Evolutionary conservation across 2,329 filamentous ascomycete species (phyloP).

Genomic region (Hortaea sp.): DNA sequence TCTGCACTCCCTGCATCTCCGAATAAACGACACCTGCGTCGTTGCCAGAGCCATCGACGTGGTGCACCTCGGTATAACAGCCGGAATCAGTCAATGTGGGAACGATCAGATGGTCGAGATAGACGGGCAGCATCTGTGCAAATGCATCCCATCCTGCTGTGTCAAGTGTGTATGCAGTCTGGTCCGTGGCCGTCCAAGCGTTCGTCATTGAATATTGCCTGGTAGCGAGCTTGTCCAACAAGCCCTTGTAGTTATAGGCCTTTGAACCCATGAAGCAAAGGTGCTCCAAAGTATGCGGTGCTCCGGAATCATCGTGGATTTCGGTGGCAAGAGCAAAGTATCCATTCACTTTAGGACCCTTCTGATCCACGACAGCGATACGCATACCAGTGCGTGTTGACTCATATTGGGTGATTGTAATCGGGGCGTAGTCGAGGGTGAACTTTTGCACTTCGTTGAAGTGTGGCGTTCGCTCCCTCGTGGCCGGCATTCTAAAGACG

Average conservation of each 20-base stretch:
- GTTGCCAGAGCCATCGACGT: slow-evolving; percentile 84
- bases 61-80: slow-evolving; percentile 92
- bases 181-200: slow-evolving; percentile 92
- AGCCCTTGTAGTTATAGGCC: slow-evolving; percentile 86
- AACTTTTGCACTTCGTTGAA: slow-evolving; percentile 84
- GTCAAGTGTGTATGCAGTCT: slow-evolving; percentile 91
- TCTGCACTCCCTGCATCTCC: slow-evolving; percentile 95
- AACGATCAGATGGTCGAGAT: slow-evolving; percentile 85
- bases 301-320: slow-evolving; percentile 93
- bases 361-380: slow-evolving; percentile 79
- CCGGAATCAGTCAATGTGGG: slow-evolving; percentile 87
- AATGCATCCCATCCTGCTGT: slow-evolving; percentile 97
- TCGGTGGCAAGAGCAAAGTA: slow-evolving; percentile 95
- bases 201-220: slow-evolving; percentile 91
- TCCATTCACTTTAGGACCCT: slow-evolving; percentile 89
- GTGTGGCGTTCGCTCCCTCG: slow-evolving; percentile 37
- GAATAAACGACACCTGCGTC: slow-evolving; percentile 88
- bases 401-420: slow-evolving; percentile 87
- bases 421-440: slow-evolving; percentile 79
- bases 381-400: slow-evolving; percentile 91
- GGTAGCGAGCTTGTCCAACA: slow-evolving; percentile 87
- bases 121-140: slow-evolving; percentile 84
- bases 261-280: slow-evolving; percentile 63
- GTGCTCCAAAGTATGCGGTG: slow-evolving; percentile 51
- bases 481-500: slow-evolving; percentile 16